Evolutionary conservation across 2,329 filamentous ascomycete genomes (phyloP).

Genomic region (Beauveria pseudobassiana): DNA sequence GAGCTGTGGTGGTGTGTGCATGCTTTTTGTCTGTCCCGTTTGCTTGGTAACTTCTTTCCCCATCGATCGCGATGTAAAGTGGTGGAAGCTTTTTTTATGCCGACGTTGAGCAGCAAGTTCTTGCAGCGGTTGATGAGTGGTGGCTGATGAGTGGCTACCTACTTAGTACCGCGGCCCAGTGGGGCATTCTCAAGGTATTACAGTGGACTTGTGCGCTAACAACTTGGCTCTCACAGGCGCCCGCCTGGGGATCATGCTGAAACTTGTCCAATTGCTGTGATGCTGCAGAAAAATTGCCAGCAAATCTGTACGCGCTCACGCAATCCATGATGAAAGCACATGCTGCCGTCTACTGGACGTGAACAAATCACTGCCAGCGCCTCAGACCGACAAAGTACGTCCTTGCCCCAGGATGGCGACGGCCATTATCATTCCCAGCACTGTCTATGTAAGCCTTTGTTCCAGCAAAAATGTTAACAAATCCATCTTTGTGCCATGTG

Average conservation of each 20-base stretch:
- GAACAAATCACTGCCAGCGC: neutral
- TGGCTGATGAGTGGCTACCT: too few species aligned
- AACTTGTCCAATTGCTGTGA: neutral
- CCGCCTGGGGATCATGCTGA: neutral
- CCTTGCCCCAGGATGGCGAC: neutral
- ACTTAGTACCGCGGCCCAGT: too few species aligned
- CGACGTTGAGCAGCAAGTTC: too few species aligned
- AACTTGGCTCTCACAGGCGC: too few species aligned
- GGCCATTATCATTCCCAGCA: neutral
- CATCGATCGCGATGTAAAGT: neutral
- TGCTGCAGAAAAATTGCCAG: neutral
- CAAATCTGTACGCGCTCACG: neutral
- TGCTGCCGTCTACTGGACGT: neutral
- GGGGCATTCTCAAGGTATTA: neutral
- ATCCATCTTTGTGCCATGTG: neutral
- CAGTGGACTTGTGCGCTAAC: neutral
- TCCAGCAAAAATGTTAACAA: neutral
- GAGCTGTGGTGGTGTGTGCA: neutral
- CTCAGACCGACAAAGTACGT: neutral
- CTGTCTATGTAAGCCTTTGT: neutral
- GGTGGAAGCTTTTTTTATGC: too few species aligned
- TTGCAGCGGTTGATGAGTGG: too few species aligned
- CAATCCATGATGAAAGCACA: neutral
- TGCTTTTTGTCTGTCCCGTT: neutral
- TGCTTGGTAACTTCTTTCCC: neutral